Base-by-base conservation (phyloP, 1,284 basidiomycete species). In the Boletellus deceptivus region DNA sequence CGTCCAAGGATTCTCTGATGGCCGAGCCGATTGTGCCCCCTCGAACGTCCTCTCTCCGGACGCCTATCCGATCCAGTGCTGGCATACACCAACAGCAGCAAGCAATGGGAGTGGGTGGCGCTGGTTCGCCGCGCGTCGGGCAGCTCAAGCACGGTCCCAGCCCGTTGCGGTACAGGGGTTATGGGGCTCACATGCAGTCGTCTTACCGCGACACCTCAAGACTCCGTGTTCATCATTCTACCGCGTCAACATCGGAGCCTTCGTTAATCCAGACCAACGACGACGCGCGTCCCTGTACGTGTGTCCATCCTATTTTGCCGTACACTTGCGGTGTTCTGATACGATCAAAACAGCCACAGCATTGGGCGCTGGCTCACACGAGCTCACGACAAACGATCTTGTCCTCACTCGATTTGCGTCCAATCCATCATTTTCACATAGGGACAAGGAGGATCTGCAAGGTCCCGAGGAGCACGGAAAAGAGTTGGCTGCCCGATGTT, bases 401-500 rank as follows among this genome's bases (percentile, higher is more conserved):
- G 63, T 65, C 5, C 64, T 76, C 24, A 61, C 65, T 20, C 73
- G 79, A 5, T 75, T 73, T 59, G 66, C 74, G 17, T 70, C 76
- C 11, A 72, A 73, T 38, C 72, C 71, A 24, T 75, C 77, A 24
- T 72, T 76, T 42, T 65, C 68, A 24, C 74, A 63, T 54, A 66
- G 67, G 42, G 83, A 84, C 25, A 82, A 83, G 18, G 82, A 82
- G 29, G 82, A 83, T 22, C 59, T 64, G n/a, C 72, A 68, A 18
- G 83, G 85, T 56, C 68, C 82, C 49, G 86, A 91, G 50, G 72
- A 77, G 24, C 78, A 82, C 54, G 93, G 84, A 0, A 82, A 81
- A 60, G 84, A 86, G 45, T 70, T 92, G 40, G 94, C 95, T 0
- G 70, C 75, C 43, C 82, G 84, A 52, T 94, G 91, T 67, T 92